Base-by-base conservation (phyloP, 345 rosid species). In the Brassica cretica region DNA sequence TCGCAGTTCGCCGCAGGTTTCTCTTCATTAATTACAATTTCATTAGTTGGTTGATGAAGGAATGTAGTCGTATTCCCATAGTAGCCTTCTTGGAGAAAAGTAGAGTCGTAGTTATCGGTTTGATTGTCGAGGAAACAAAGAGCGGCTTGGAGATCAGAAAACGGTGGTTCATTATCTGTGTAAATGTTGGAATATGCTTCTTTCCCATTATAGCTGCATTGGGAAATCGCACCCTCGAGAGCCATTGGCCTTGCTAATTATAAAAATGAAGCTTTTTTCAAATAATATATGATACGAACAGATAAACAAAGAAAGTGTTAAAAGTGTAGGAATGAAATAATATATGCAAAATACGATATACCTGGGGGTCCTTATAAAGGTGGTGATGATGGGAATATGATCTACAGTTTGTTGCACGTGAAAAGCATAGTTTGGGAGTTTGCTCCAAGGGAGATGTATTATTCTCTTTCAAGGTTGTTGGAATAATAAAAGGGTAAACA, bases 211-310 rank as follows among this genome's bases (percentile, higher is more conserved):
- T 84, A 85, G 41, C 74, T 78, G 73, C 85, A 92, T 51, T 81
- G 90, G 49, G 79, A 89, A 15, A 86, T 78, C 21, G 83, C 87
- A 2, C 92, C 91, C 62, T 93, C 97, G 0, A 93, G 85, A 67
- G 98, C 93, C 97, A 93, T 93, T 16, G 15, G 66, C 35, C 0
- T 66, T 61, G 5, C 66, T 64, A 55, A 4, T 70, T 53, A 46
- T 37, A 66, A 68, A 68, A 68, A 27, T 5, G 12, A 49, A 56
- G 10, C 39, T 59, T 33, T 60, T 27, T 14, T 58, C 6, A 56
- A 5, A 59, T 32, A 51, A 32, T 2, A 33, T 67, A 59, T 29
- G 64, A 61, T 33, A 19, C 46, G 53, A 46, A 76, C 24, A 59
- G 25, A 76, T 29, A 61, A 37, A 44, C 2, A 68, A 44, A 66